Percentiles rank a stretch among this genome's conserved stretches.
These are phyloP conservation scores for Cajanus cajan DNA, from an alignment of 306 rosid species.

Conservation along the genomic window DNA sequence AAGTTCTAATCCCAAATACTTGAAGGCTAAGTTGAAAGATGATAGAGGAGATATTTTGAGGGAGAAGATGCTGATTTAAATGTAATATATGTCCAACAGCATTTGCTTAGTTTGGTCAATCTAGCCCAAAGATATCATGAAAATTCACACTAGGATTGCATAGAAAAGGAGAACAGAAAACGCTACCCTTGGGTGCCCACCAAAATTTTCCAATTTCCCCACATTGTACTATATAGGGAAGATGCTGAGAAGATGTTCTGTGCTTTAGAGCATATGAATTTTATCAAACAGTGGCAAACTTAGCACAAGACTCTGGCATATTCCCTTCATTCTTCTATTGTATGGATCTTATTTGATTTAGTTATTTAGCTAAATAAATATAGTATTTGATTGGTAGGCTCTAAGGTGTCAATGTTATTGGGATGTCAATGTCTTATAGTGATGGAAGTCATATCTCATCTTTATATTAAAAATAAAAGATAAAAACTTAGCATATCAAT, in stretches of 20 bases:
- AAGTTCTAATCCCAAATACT: not conserved
- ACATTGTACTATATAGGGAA: constrained; percentile 2
- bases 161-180: not conserved
- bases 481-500: not conserved
- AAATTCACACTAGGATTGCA: not conserved
- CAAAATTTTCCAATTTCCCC: constrained; percentile 1
- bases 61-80: not conserved
- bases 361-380: not conserved
- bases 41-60: not conserved
- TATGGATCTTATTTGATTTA: not conserved
- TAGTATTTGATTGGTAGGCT: too few species aligned
- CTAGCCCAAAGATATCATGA: not conserved
- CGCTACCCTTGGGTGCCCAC: not conserved
- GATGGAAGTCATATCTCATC: too few species aligned
- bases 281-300: not conserved
- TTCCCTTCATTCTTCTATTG: not conserved
- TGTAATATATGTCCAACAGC: not conserved
- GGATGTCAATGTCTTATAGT: too few species aligned
- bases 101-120: not conserved
- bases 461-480: too few species aligned
- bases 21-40: not conserved
- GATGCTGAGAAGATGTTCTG: constrained; percentile 19
- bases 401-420: too few species aligned
- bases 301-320: not conserved
- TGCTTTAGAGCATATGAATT: constrained; percentile 17